Evolutionary conservation across 2,329 filamentous ascomycete genomes (phyloP), one percentile per base, ranked within the genome.

Genomic region (Pseudogymnoascus sp.): DNA sequence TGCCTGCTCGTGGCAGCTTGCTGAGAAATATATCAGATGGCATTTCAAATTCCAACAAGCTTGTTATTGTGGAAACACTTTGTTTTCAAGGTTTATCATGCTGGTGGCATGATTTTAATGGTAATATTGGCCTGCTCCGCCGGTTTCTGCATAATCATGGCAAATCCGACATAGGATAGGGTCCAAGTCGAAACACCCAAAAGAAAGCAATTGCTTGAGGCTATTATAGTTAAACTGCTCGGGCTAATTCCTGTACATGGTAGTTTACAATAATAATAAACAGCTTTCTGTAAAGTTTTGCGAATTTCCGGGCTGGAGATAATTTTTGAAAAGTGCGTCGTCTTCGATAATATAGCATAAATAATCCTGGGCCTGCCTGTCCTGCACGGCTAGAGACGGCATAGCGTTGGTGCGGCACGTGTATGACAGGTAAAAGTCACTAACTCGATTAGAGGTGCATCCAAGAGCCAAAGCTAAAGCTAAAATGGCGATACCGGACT

Each of bases 111-210:
- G 49, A 18, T 55, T 18, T 33, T 55, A 55, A 55, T 55, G 5
- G n/a, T 55, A 55, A 55, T 55, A 55, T 55, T 55, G 49, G 49
- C 49, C 28, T 18, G 49, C n/a, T 55, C 49, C 49, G 49, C 49
- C 28, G 49, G 49, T 55, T 33, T 55, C 49, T 55, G 49, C 49
- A 55, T 55, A 55, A 33, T 55, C 25, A 33, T 18, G 11, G 49
- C 49, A 55, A 55, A 55, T 31, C 49, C 49, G 49, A 55, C 49
- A 55, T 55, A 55, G 49, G 49, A 55, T 55, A 55, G 28, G 49
- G 49, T 55, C 16, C 28, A 31, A 55, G 49, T 55, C 16, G n/a
- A 31, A 55, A 33, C 49, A 18, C 28, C 49, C 49, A 31, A 33
- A 33, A 33, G 49, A 31, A 55, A 55, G 49, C 49, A 55, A 33